Evolutionary conservation across 805 yeast genomes (phyloP).

Genomic region (Starmera caribaea): DNA sequence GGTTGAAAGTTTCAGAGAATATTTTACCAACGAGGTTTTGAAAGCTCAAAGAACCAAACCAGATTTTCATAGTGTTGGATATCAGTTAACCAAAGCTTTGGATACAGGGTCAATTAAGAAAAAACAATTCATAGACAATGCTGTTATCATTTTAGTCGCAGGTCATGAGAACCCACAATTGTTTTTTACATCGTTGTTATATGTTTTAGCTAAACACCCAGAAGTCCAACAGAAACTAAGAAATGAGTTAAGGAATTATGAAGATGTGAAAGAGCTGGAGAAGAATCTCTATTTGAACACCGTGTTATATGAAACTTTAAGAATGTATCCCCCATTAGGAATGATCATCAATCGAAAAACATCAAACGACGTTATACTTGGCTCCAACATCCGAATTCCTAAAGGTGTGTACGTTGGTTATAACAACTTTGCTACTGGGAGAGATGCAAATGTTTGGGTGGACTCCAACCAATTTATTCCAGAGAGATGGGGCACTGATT

Average conservation of each 20-base stretch:
- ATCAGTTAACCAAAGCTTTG: conserved; percentile 30
- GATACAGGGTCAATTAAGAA: conserved; percentile 27
- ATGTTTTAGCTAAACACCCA: conserved; percentile 33
- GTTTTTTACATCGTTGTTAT: conserved; percentile 36
- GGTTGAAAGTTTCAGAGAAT: conserved; percentile 31
- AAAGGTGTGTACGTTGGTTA: conserved; percentile 45
- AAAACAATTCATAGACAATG: conserved; percentile 43
- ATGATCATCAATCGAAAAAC: conserved; percentile 45
- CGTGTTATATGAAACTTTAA: conserved; percentile 35
- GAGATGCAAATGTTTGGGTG: conserved; percentile 37
- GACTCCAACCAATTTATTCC: conserved; percentile 36
- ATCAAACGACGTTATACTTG: conserved; percentile 26
- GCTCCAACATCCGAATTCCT: conserved; percentile 34
- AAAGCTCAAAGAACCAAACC: conserved; percentile 13
- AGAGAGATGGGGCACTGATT: conserved; percentile 39
- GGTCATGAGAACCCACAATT: conserved; percentile 59
- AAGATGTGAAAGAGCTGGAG: conserved; percentile 5
- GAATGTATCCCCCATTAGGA: conserved; percentile 48
- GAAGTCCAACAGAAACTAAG: conserved; percentile 25
- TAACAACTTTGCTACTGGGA: conserved; percentile 42
- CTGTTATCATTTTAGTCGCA: conserved; percentile 45
- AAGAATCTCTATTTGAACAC: conserved; percentile 22
- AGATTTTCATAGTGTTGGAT: conserved; percentile 29
- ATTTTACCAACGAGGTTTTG: conserved; percentile 26
- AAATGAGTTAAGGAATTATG: conserved; percentile 4